Evolutionary conservation across 192 early-diverging fungal species (phyloP), one percentile per base, ranked within the genome.

Genomic region (Kappamyces sp.): DNA sequence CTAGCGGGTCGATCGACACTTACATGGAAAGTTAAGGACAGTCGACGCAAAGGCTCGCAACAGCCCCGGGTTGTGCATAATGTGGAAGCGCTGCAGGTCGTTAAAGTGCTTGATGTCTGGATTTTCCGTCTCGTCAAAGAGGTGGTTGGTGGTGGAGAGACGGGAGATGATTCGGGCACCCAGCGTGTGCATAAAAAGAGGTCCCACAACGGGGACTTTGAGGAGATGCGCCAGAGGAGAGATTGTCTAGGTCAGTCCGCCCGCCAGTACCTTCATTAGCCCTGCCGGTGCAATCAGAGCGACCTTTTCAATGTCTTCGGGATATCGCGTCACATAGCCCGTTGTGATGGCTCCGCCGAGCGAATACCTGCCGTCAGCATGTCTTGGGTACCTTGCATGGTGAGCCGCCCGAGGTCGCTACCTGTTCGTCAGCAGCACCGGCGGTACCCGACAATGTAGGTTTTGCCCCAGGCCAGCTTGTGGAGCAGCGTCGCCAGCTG

Each of bases 311-410:
- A 80, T 70, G 34, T 70, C 43, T 31, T 73, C 66, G 1, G 75
- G 75, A 14, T 64, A 71, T 37, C 43, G 50, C 12, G 60, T 47
- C 22, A 68, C 70, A 54, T 70, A 80, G 3, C 63, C 57, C 2
- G 73, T 63, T 9, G 71, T 63, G 43, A 80, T 71, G 31, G 67
- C 78, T 29, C 77, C 78, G 47, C 78, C 75, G 4, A 76, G 46
- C 0, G 65, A 71, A 9, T 14, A 43, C 14, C 42, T 4, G 65
- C 68, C 29, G 71, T 37, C 0, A 75, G 53, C 3, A 68, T 47
- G 15, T 72, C 50, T 8, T 59, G 57, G 7, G 65, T 59, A 5
- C 75, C 76, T 40, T 69, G 45, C 29, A 72, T 65, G 1, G 73
- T 70, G 7, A 61, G 65, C 34, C 41, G 47, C 14, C 57, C 46